Base-by-base conservation (phyloP, 208 protist genomes). In the Trypanosoma rangeli region DNA sequence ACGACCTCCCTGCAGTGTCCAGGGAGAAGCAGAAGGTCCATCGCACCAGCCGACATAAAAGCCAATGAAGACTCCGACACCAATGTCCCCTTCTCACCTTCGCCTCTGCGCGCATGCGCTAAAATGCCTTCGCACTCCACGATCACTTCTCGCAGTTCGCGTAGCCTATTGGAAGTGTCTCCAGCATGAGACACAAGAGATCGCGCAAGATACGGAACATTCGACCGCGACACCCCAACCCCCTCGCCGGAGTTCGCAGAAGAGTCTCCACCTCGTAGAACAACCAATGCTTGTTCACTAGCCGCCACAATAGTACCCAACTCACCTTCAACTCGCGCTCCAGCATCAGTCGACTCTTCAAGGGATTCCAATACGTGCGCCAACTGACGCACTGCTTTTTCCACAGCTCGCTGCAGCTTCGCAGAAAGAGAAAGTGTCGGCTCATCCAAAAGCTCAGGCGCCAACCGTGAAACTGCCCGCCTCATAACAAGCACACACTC, bases 401-500 rank as follows among this genome's bases (percentile, higher is more conserved):
- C 48, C 2, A 70, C 64, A 29, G 39, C 33, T 18, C 44, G 20
- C 12, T 59, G 53, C 9, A 77, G 31, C 46, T 58, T 56, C 4
- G 15, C 44, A 48, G 64, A 56, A 13, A 70, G 31, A 54, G 5
- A 29, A 24, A 62, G 26, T 1, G 44, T 49, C 3, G 33, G 3
- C 46, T 66, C 49, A 12, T 54, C 64, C 8, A 64, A 18, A 9
- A 58, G n/a, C 20, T 35, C 42, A 50, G 59, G 58, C 10, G 44
- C 20, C 46, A 77, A 46, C 31, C 26, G 39, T 22, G 46, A 8
- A 49, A 77, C 31, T n/a, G 57, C 55, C 10, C 72, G 54, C 44
- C 50, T 66, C 26, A 77, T 77, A 0, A 59, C 55, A 64, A 46
- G 46, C 3, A 77, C 31, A 64, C 72, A 77, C 24, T 77, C 72